Percentiles rank a stretch among this genome's conserved stretches.
Conservation (phyloP, 805 yeast species). For the Starmerella apis region DNA sequence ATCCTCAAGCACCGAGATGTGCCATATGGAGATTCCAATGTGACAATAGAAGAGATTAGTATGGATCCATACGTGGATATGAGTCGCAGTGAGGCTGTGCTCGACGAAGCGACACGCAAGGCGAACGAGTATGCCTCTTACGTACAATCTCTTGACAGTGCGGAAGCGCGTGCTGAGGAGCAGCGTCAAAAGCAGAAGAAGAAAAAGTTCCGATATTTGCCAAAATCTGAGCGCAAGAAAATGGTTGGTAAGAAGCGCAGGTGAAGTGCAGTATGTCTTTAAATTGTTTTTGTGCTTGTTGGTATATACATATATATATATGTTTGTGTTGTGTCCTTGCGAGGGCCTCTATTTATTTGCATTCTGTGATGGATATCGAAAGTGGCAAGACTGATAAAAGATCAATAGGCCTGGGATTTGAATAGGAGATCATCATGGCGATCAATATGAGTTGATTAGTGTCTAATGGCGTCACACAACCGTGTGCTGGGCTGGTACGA, state of each 20-base stretch:
- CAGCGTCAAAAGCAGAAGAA: constrained; percentile 22
- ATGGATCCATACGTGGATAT: constrained; percentile 61
- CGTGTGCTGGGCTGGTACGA: no score
- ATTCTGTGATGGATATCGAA: background rate
- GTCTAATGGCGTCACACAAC: no score
- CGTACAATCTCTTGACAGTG: constrained; percentile 43
- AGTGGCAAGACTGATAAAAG: no score
- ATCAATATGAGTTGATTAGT: no score
- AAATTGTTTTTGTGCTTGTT: background rate
- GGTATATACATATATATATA: background rate
- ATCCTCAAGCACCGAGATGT: constrained; percentile 38
- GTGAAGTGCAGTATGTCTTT: background rate
- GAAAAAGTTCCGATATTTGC: constrained; percentile 78
- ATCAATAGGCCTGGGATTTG: no score
- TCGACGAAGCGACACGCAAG: constrained; percentile 61
- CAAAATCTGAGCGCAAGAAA: constrained; percentile 60
- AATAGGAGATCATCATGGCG: no score
- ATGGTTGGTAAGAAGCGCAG: constrained; percentile 37
- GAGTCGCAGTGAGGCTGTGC: constrained; percentile 52
- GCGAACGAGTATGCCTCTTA: constrained; percentile 74
- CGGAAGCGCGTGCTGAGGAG: constrained; percentile 18
- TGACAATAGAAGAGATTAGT: constrained; percentile 46
- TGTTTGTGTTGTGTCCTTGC: background rate
- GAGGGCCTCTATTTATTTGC: background rate
- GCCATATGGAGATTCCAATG: constrained; percentile 38